phyloP scores from a whole-genome alignment of 257 asterid genomes.

The Penstemon barbatus region DNA sequence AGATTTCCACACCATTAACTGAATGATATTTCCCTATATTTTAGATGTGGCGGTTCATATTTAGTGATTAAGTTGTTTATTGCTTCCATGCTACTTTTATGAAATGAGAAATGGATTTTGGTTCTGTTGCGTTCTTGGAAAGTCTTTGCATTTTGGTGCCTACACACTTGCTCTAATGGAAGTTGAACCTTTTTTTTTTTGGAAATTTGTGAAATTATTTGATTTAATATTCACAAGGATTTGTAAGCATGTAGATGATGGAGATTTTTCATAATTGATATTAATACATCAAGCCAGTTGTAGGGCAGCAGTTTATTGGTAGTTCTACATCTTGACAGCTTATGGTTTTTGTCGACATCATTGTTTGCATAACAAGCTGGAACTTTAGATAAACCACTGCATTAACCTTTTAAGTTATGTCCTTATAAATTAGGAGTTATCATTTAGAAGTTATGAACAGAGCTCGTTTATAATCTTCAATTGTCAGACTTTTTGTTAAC shows the following conservation, averaged over 20 bases:
- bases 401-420: not conserved
- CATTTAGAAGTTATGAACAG: slow-evolving; percentile 10
- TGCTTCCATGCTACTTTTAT: not conserved
- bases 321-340: not conserved
- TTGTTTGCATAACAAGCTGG: not conserved
- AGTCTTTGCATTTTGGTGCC: not conserved
- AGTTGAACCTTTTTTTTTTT: not conserved
- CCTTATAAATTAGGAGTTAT: not conserved
- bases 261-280: not conserved
- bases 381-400: not conserved
- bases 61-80: not conserved
- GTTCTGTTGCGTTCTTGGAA: not conserved
- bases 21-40: not conserved
- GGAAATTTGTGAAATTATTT: too few relatives aligned
- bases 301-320: not conserved
- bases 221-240: too few relatives aligned
- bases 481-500: slow-evolving; percentile 7
- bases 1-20: not conserved
- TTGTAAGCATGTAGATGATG: slow-evolving; percentile 1
- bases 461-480: not conserved
- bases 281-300: not conserved
- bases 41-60: not conserved
- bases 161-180: not conserved
- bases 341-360: not conserved
- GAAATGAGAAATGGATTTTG: slow-evolving; percentile 12